Base-by-base conservation (phyloP, 257 asterid species). In the Solanum gracilifrons region DNA sequence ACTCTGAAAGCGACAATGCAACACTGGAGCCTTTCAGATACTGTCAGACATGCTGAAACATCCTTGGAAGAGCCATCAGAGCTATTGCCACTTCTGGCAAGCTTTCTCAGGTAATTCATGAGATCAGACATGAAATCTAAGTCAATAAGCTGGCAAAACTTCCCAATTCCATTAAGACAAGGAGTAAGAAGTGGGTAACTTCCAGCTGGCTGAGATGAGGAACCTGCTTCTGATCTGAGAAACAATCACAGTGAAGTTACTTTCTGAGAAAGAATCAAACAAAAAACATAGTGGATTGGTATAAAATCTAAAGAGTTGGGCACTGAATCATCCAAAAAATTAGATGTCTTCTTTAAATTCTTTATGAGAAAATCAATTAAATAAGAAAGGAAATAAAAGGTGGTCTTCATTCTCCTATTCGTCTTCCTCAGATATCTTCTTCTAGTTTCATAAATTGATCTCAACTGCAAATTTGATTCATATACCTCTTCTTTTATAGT, bases 61-160 rank as follows among this genome's bases (percentile, higher is more conserved):
- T 86, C 92, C 90, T 85, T 94, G 21, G 93, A 88, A 64, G 92
- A 87, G 87, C 90, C 94, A 84, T 79, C 93, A 1, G 41, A 76
- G 88, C 88, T 91, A 86, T 87, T 86, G 64, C 93, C 93, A 46
- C 86, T 92, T 82, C 96, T 95, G 75, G 98, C 96, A 88, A 97
- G 99, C 93, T 91, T 94, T 87, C 98, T 90, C 89, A 97, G 91
- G 89, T 90, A 91, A 25, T 92, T 90, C 98, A 95, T 93, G 43
- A 97, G 96, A 90, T 97, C 99, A 80, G 97, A 93, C 99, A 97
- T 97, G 89, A 94, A 97, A 88, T 94, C 98, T 90, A 97, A 87
- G 94, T 97, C 99, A 58, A 97, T 93, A 23, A 96, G 93, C 87
- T 97, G 99, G 73, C 99, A 90, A 82, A 93, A 96, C 62, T 94